Base-by-base conservation (phyloP, 768 basidiomycete species). In the Termitomyces sp. region DNA sequence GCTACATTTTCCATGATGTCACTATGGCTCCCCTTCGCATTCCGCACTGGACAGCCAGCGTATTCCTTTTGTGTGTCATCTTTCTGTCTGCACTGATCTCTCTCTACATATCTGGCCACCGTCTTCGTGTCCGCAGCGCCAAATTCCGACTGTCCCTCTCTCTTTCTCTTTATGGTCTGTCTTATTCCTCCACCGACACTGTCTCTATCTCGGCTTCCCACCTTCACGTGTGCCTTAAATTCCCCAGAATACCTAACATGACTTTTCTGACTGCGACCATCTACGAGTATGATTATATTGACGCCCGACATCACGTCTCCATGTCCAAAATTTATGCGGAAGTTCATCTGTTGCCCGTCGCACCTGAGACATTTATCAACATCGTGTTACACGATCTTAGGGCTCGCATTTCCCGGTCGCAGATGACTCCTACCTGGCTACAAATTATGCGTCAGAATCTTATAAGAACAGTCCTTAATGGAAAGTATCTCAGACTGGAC, bases 401-500 rank as follows among this genome's bases (percentile, higher is more conserved):
- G 18, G 64, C 75, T 27, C 69, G 66, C 18, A 67, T 79, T 6
- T 61, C 58, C 57, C 60, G 65, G 2, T 77, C 76, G 22, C 59
- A 67, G 34, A 55, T 58, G 44, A 74, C 72, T 7, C 79, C 80
- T 9, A 61, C 59, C 41, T 78, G 71, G 72, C 61, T 79, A 7
- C 63, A 70, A 55, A 51, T 43, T 6, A 63, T 78, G 12, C 70
- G 79, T 24, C 61, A 65, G 51, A 75, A 76, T 53, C 56, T 79
- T 36, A 63, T 78, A 20, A 63, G 68, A 20, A 74, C 77, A 0
- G 56, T 78, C 22, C 60, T 80, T 10, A 65, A 70, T 10, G 79
- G 78, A 36, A 72, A 78, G 27, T 68, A 74, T 32, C 61, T 74
- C 32, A 70, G 76, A 13, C 64, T 76, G 18, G 73, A 78, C 60